Evolutionary conservation across 768 basidiomycete species (phyloP), one percentile per base, ranked within the genome.

Genomic region (Mycena galopus): DNA sequence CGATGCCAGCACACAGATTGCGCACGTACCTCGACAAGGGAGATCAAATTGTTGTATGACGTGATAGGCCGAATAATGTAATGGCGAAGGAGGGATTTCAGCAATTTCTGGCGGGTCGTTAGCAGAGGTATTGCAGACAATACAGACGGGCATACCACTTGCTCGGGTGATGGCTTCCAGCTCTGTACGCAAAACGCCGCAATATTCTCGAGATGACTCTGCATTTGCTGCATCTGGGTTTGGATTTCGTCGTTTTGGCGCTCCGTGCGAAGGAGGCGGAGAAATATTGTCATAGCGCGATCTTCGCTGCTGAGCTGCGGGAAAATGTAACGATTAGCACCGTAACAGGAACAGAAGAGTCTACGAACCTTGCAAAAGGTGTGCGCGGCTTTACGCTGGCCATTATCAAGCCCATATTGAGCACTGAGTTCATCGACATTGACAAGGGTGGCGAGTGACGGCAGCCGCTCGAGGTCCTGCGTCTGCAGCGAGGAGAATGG

Each of bases 1-100:
- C 9, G n/a, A 21, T n/a, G n/a, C 5, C 7, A 19, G 1, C 21
- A 11, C 11, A 47, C n/a, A n/a, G n/a, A n/a, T 47, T n/a, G 35
- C 35, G 3, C 35, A 37, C 35, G 9, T 37, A 37, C 35, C 35
- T 37, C 35, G 35, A 3, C 21, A 33, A 58, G n/a, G n/a, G 21
- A 16, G 29, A 63, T 44, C 44, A 63, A 7, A 23, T 50, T 63
- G 16, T 25, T 29, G 17, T 55, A 55, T 9, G 27, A 55, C 14
- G 61, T 63, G 30, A 63, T 63, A 5, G 61, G 61, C 8, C 61
- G 61, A 33, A 63, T 63, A 16, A 50, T 19, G n/a, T n/a, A n/a
- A n/a, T n/a, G n/a, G n/a, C n/a, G n/a, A n/a, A n/a, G n/a, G n/a
- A n/a, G n/a, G n/a, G n/a, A n/a, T n/a, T 53, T 64, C 6, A 64